Conservation (phyloP, 495 filamentous ascomycete genomes). For the Annulohypoxylon nitens region DNA sequence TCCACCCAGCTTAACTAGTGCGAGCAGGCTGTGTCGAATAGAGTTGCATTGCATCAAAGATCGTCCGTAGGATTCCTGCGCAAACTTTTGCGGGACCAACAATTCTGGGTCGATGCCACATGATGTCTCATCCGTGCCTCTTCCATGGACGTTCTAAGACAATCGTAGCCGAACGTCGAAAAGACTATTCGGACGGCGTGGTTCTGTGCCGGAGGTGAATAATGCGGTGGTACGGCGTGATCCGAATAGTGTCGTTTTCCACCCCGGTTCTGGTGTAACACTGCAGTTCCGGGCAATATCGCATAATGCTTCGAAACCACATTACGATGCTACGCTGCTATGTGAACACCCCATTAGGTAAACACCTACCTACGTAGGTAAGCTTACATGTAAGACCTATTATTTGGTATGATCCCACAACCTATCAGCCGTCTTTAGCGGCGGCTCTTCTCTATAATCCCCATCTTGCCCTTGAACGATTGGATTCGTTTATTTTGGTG, state of each 20-base stretch:
- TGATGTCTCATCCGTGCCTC: neutral
- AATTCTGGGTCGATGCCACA: neutral
- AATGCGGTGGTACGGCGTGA: neutral
- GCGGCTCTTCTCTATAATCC: neutral
- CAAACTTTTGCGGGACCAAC: neutral
- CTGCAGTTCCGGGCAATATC: neutral
- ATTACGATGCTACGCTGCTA: neutral
- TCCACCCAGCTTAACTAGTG: neutral
- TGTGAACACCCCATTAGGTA: neutral
- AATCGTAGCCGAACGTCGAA: neutral
- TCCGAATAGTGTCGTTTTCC: neutral
- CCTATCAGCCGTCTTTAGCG: neutral
- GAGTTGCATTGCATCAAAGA: neutral
- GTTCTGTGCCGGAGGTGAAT: neutral
- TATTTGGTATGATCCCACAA: neutral
- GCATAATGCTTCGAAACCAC: constrained; percentile 6
- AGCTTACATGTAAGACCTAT: constrained; percentile 5
- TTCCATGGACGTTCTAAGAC: neutral
- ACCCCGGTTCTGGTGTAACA: constrained; percentile 4
- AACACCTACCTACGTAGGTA: neutral
- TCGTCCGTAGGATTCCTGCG: neutral
- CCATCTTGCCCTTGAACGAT: neutral
- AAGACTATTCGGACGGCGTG: neutral
- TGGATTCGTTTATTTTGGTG: neutral
- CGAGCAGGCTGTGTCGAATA: neutral